phyloP scores from a whole-genome alignment of 164 flowering plant species.

The Vitis riparia region DNA sequence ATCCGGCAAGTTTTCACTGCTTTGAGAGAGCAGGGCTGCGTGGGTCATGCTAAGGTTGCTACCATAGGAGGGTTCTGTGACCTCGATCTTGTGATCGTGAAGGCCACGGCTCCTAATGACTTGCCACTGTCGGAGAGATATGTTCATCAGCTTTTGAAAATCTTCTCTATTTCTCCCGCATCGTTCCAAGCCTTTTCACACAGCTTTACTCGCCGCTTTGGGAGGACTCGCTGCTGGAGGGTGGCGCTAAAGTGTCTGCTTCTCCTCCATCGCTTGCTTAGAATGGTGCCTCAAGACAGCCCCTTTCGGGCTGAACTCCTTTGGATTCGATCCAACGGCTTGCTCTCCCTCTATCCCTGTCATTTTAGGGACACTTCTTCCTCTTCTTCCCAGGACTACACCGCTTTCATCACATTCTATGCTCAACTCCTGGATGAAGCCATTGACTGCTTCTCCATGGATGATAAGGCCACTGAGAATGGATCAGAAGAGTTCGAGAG shows the following conservation, averaged over 20 bases:
- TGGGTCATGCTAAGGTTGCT: conserved; percentile 51
- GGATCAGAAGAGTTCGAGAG: conserved; percentile 1
- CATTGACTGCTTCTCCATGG: conserved; percentile 28
- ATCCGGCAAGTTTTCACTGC: conserved; percentile 35
- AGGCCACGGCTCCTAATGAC: conserved; percentile 64
- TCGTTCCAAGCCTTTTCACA: conserved; percentile 40
- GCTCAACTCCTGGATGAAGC: conserved; percentile 59
- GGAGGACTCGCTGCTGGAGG: conserved; percentile 50
- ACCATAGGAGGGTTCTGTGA: conserved; percentile 41
- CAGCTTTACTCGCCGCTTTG: conserved; percentile 53
- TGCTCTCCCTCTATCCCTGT: conserved; percentile 50
- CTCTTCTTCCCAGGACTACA: conserved; percentile 36
- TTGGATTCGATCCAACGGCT: conserved; percentile 42
- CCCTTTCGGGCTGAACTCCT: conserved; percentile 41
- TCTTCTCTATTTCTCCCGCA: conserved; percentile 48
- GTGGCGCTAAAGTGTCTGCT: conserved; percentile 66
- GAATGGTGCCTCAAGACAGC: conserved; percentile 32
- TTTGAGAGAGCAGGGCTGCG: conserved; percentile 41
- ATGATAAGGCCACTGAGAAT: not conserved
- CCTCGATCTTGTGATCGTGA: conserved; percentile 43
- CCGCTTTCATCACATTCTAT: conserved; percentile 48
- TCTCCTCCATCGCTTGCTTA: conserved; percentile 62
- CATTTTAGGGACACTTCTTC: conserved; percentile 49
- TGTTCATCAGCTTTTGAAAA: conserved; percentile 44
- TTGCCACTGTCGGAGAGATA: conserved; percentile 45